Evolutionary conservation across 306 rosid genomes (phyloP), one percentile per base, ranked within the genome.

Genomic region (Mimosa bimucronata): DNA sequence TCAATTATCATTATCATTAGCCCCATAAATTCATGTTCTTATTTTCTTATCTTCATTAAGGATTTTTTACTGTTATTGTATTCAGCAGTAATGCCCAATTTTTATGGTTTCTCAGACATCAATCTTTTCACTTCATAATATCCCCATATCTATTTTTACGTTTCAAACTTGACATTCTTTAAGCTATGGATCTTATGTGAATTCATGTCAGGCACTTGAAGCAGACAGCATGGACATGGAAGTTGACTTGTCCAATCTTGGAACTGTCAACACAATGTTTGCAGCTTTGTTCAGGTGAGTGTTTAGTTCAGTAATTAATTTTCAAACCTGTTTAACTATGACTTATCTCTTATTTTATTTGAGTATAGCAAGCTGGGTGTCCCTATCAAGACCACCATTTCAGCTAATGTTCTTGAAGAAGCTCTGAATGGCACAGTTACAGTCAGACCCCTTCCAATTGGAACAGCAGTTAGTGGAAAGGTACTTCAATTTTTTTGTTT

Each of bases 161-260:
- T 23, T 57, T 50, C 23, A 61, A 64, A 19, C 61, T 71, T 30
- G 42, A 81, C 79, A 77, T 83, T 71, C 68, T 80, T 75, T 68
- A 72, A 46, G 69, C 70, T 66, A 50, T 83, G 14, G 53, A 69
- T 68, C 62, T 65, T 84, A n/a, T 85, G 7, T 78, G 52, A 71
- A 83, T 79, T 53, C 75, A 80, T 76, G 42, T 84, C 84, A 96
- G 99, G 96, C 98, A 46, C 92, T 96, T 82, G 97, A 93, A 80
- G 92, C 98, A 71, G 95, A 92, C 79, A 89, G 89, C 87, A 89
- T 93, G 98, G 97, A 96, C 90, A 96, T 93, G 98, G 99, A 96
- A 89, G 92, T 96, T 69, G 99, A 96, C 91, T 90, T 96, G 67
- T 96, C 99, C 55, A 96, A 93, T 86, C 99, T 96, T 77, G 99